Evolutionary conservation across 257 asterid species (phyloP).

Genomic region (Echium plantagineum): DNA sequence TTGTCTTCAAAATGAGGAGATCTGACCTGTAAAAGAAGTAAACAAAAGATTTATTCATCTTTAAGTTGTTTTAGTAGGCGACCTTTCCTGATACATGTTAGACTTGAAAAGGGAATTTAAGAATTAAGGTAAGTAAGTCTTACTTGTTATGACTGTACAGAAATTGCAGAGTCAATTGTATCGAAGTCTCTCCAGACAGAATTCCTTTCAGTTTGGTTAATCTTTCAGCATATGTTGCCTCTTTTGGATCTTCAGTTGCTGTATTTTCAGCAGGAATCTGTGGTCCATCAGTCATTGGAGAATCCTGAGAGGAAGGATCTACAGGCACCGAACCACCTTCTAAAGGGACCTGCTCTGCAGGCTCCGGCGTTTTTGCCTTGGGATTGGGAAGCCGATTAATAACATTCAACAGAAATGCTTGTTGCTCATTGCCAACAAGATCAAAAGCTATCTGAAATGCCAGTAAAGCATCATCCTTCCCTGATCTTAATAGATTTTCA

Average conservation of each 20-base stretch:
- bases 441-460: constrained; percentile 95
- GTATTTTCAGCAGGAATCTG: constrained; percentile 25
- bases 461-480: constrained; percentile 69
- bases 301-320: constrained; percentile 41
- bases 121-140: constrained; percentile 15
- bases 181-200: constrained; percentile 87
- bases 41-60: neutral
- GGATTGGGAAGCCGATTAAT: constrained; percentile 54
- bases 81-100: neutral
- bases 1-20: constrained; percentile 89
- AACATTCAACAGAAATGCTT: constrained; percentile 82
- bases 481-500: constrained; percentile 69
- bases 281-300: constrained; percentile 53
- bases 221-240: constrained; percentile 60
- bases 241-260: constrained; percentile 36
- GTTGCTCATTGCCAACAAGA: constrained; percentile 91
- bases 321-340: constrained; percentile 35
- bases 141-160: constrained; percentile 89
- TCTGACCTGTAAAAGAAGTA: constrained; percentile 58
- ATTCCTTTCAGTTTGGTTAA: constrained; percentile 65
- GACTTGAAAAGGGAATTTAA: neutral
- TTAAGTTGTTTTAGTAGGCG: neutral
- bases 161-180: constrained; percentile 86
- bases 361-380: constrained; percentile 36
- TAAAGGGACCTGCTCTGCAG: constrained; percentile 31